Evolutionary conservation across 768 basidiomycete species (phyloP), one percentile per base, ranked within the genome.

Genomic region (Thelephora aurantiotincta): DNA sequence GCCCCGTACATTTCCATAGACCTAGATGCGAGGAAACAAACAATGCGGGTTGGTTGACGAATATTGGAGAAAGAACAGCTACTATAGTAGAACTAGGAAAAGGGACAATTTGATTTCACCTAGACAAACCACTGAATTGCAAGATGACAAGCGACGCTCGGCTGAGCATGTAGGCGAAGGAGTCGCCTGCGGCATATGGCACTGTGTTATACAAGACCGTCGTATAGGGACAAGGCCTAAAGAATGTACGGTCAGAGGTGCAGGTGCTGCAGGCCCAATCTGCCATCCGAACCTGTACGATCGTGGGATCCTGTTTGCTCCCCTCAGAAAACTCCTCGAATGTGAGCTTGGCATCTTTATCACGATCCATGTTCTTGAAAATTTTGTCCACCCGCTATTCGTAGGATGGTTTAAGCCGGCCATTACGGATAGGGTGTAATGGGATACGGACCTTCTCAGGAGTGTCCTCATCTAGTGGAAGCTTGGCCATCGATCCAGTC

Each of bases 401-500:
- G 49, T 41, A 47, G 22, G 26, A 30, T 9, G 26, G 9, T 30
- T 30, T 4, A 9, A 4, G 26, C 9, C 5, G 9, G 9, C 5
- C 26, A 30, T 9, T 9, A 9, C 9, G 26, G 26, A 30, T 4
- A 30, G 26, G 26, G 26, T 9, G 26, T 30, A 30, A 30, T 9
- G 26, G 22, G 26, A 34, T 26, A 46, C 64, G 46, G 56, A 80
- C 93, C 87, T 98, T 99, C 66, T 98, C 92, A 1, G 96, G 94
- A n/a, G 96, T 99, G 68, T 98, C 93, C 66, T 99, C 96, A 61
- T 98, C 96, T 35, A 82, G 71, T n/a, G 96, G 93, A 18, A 98
- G 77, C 63, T 92, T 93, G 53, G 98, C 94, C 93, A 98, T 97
- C 64, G 93, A 82, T 16, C 96, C 96, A 3, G 96, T 98, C 96